phyloP scores from a whole-genome alignment of 2,329 filamentous ascomycete genomes.

The Grosmannia huntii region DNA sequence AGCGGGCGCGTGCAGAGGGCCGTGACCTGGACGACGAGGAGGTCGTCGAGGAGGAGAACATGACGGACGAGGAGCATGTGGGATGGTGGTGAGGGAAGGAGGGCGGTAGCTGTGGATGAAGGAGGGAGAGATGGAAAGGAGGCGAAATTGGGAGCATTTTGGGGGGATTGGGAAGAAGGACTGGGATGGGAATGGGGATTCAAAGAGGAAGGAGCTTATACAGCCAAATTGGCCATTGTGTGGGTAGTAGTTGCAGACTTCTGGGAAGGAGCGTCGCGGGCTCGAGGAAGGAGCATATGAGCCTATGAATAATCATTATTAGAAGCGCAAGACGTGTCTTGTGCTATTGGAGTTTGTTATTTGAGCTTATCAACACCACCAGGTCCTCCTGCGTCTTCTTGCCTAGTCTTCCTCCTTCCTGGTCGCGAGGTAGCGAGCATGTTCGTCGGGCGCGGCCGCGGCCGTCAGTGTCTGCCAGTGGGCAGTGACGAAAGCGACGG shows the following conservation, averaged over 20 bases:
- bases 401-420: not conserved
- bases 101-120: not conserved
- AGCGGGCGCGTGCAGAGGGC: constrained; percentile 24
- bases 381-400: not conserved
- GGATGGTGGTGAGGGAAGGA: not conserved
- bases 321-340: not conserved
- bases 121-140: not conserved
- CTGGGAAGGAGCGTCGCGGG: not conserved
- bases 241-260: not conserved
- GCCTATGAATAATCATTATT: not conserved
- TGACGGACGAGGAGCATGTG: constrained; percentile 14
- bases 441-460: not conserved
- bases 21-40: constrained; percentile 24
- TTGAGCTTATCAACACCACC: not conserved
- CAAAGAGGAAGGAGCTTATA: not conserved
- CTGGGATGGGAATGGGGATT: not conserved
- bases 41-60: constrained; percentile 6
- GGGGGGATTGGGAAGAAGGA: not conserved
- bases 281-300: not conserved
- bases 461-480: constrained; percentile 23
- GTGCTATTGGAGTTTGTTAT: not conserved
- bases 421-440: not conserved
- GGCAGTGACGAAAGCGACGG: constrained; percentile 27
- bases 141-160: not conserved
- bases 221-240: not conserved